A percentile compares a stretch with the other conserved stretches of the same genome.
These are phyloP conservation scores for Tylopilus cervinicoccineus DNA, from an alignment of 768 basidiomycete genomes.

Conservation along the genomic window DNA sequence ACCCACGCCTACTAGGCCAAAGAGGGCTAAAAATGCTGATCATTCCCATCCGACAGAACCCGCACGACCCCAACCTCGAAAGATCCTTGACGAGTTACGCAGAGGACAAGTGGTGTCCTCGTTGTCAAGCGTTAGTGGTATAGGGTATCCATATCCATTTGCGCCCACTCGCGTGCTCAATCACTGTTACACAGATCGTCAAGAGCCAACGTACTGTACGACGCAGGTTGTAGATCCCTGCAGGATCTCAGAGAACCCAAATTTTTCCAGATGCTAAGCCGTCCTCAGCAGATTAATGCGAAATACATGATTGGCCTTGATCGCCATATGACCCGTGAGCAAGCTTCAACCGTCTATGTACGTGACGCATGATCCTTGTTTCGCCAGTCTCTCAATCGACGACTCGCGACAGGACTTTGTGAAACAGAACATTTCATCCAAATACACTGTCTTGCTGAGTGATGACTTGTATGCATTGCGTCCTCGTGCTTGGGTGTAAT, in stretches of 20 bases:
- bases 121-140: constrained; percentile 39
- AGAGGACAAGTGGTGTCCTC: constrained; percentile 28
- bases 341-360: constrained; percentile 47
- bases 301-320: constrained; percentile 40
- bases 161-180: background rate
- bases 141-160: constrained; percentile 40
- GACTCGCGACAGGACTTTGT: constrained; percentile 42
- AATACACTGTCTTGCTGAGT: constrained; percentile 46
- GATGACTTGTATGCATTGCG: constrained; percentile 57
- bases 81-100: constrained; percentile 25
- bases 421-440: constrained; percentile 40
- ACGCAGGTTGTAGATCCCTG: constrained; percentile 45
- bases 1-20: constrained; percentile 4
- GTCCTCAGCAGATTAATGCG: constrained; percentile 35
- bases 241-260: constrained; percentile 38
- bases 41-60: constrained; percentile 5
- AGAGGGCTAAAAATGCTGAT: background rate
- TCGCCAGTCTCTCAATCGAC: background rate
- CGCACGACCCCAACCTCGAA: constrained; percentile 5
- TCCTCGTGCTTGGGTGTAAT: background rate
- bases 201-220: constrained; percentile 43
- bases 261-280: constrained; percentile 38
- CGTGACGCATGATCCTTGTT: constrained; percentile 10
- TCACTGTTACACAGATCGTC: constrained; percentile 7
- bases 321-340: constrained; percentile 33